Base-by-base conservation (phyloP, 352 stramenopile species). In the Globisporangium apiculatum region DNA sequence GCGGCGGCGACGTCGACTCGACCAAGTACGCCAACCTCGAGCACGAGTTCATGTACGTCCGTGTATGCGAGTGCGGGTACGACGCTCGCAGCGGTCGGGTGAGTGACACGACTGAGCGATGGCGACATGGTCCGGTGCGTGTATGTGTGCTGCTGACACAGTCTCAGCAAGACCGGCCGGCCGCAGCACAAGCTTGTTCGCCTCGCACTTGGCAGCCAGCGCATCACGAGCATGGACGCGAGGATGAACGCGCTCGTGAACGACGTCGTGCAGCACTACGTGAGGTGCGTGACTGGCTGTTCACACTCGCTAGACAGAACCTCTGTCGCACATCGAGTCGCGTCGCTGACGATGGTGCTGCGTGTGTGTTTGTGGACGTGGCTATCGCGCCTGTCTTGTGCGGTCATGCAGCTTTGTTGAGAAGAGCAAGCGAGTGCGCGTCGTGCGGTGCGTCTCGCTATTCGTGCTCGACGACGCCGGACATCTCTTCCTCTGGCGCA, bases 11-110 rank as follows among this genome's bases (percentile, higher is more conserved):
- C 5, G 59, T 93, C 5, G 76, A 90, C 52, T 73, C 79, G 35
- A 65, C 57, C 12, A 76, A 72, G 38, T 93, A 86, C 50, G 79
- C 79, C 17, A 93, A 89, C 46, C 67, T 89, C 31, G 81, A 93
- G 64, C 72, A 89, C 45, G 77, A 91, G n/a, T 88, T 76, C 64
- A 73, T 60, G 81, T 93, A 73, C 60, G 69, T 69, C 43, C 37
- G 11, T 47, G 46, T 43, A 40, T 57, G 24, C 24, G 24, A 31
- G 24, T 31, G 24, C 24, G 24, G 1, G 24, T 31, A 31, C 24
- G 24, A 31, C 24, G 24, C 24, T 31, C 24, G 24, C 24, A 31
- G 24, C 24, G 24, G 24, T 31, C 24, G 24, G 24, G 24, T 31
- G 24, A 31, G 24, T 31, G 24, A 31, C 24, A 31, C 24, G 24